Conservation (phyloP, 306 rosid genomes). For the Malus sieversii region DNA sequence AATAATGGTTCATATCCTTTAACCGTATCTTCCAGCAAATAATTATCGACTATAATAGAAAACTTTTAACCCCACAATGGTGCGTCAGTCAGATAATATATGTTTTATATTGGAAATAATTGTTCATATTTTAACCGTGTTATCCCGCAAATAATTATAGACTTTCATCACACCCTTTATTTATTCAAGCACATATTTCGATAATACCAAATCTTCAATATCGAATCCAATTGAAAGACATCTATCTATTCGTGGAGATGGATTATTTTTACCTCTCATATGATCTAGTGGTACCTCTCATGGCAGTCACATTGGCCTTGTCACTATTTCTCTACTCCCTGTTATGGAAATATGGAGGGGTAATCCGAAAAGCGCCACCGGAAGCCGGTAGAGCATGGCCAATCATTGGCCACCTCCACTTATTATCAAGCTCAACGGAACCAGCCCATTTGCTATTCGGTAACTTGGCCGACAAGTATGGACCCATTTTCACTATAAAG, state of each 20-base stretch:
- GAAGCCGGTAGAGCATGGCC: conserved; percentile 9
- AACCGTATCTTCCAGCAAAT: no score
- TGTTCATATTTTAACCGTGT: no score
- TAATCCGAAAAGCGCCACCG: neutral
- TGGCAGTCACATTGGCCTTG: neutral
- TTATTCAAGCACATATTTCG: no score
- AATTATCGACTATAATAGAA: no score
- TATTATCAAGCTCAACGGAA: neutral
- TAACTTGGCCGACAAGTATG: conserved; percentile 15
- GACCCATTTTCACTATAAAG: conserved; percentile 15
- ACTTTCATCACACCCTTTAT: no score
- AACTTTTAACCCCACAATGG: no score
- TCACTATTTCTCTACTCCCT: neutral
- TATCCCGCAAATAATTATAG: no score
- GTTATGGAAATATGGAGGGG: neutral
- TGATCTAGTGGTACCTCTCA: neutral
- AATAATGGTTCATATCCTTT: no score
- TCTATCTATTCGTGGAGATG: neutral
- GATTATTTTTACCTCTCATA: neutral
- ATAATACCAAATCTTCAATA: neutral
- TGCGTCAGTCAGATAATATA: no score
- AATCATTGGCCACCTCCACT: conserved; percentile 20
- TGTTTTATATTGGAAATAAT: no score
- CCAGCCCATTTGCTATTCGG: conserved; percentile 7
- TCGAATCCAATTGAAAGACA: neutral